Percentiles rank a stretch among this genome's conserved stretches.
These are phyloP conservation scores for Phyllosticta ampelicida DNA, from an alignment of 2,329 filamentous ascomycete genomes.

Conservation along the genomic window DNA sequence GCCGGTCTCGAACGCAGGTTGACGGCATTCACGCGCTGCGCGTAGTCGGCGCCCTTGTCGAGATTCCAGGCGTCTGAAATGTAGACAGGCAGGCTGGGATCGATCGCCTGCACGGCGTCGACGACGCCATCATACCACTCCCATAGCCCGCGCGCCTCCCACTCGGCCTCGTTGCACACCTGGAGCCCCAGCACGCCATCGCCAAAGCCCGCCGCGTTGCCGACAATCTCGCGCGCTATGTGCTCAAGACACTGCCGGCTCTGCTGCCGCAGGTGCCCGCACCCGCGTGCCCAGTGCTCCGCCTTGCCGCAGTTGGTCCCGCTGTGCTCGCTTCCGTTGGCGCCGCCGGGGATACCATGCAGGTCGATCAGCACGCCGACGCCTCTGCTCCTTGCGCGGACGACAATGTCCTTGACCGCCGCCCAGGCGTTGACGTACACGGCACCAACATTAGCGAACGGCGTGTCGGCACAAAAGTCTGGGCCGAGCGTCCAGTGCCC, in stretches of 20 bases:
- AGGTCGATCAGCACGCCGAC: constrained; percentile 49
- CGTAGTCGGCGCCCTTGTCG: constrained; percentile 35
- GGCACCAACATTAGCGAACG: constrained; percentile 32
- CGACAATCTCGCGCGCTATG: constrained; percentile 38
- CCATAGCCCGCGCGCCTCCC: constrained; percentile 42
- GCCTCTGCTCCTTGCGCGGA: constrained; percentile 34
- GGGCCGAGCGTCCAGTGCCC: constrained; percentile 48
- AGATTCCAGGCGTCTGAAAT: constrained; percentile 51
- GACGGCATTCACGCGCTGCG: constrained; percentile 29
- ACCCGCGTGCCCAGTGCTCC: constrained; percentile 35
- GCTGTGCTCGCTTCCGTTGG: constrained; percentile 45
- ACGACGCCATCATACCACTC: constrained; percentile 47
- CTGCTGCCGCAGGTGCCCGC: constrained; percentile 2
- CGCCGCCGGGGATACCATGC: constrained; percentile 49
- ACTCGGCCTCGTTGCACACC: constrained; percentile 46
- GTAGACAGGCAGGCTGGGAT: constrained; percentile 43
- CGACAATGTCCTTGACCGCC: constrained; percentile 38
- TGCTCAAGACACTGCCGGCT: constrained; percentile 34
- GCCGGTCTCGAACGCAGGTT: constrained; percentile 18
- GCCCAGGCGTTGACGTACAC: constrained; percentile 46
- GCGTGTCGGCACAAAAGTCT: constrained; percentile 39
- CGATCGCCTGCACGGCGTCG: constrained; percentile 35
- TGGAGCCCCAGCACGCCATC: constrained; percentile 44
- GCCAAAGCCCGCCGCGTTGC: constrained; percentile 31
- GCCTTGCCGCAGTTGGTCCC: constrained; percentile 43